Conservation (phyloP, 2,329 filamentous ascomycete species). For the Penicillium paneum region DNA sequence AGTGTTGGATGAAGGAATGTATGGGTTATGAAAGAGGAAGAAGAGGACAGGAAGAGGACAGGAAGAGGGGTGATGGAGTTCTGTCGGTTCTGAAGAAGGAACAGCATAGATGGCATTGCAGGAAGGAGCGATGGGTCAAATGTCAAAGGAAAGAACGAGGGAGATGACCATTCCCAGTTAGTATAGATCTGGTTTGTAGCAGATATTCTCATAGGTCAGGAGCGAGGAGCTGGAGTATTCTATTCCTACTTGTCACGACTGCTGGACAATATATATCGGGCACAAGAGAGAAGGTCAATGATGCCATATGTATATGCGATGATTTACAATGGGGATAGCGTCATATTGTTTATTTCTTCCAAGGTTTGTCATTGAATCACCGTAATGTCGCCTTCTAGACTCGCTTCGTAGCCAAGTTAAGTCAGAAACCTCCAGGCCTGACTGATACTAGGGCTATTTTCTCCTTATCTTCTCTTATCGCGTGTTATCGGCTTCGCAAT, state of each 20-base stretch:
- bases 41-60: background rate
- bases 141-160: background rate
- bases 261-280: no score
- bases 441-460: background rate
- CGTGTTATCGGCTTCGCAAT: background rate
- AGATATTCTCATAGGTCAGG: no score
- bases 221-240: no score
- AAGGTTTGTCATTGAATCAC: fast-evolving
- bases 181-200: background rate
- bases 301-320: background rate
- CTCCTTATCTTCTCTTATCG: background rate
- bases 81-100: background rate
- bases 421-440: background rate
- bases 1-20: slow-evolving; percentile 8
- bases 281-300: background rate
- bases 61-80: background rate
- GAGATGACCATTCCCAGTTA: no score
- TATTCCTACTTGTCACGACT: no score
- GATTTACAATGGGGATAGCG: background rate
- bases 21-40: slow-evolving; percentile 1
- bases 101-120: background rate
- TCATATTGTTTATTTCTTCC: background rate
- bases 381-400: background rate
- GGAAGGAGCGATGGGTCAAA: background rate
- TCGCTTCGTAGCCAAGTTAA: background rate